A percentile compares a stretch with the other conserved stretches of the same genome.
Conservation (phyloP, 306 rosid genomes). For the Dryas drummondii region DNA sequence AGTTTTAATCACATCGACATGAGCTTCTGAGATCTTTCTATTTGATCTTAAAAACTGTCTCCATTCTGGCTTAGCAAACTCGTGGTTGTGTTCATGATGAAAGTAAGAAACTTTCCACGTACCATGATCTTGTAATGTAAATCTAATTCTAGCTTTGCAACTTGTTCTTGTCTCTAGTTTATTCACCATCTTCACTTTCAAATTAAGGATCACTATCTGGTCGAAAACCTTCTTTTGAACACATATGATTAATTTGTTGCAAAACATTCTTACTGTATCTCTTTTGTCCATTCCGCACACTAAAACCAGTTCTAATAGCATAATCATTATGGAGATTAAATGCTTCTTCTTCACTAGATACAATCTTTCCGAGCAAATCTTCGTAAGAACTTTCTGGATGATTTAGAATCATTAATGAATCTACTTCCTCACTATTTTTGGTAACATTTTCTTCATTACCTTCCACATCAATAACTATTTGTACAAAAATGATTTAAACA, state of each 20-base stretch:
- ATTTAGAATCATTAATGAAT: too few species aligned
- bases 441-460: neutral
- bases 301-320: slow-evolving; percentile 1
- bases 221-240: slow-evolving; percentile 7
- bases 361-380: slow-evolving; percentile 2
- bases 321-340: neutral
- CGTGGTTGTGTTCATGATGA: neutral
- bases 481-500: too few species aligned
- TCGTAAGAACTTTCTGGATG: neutral
- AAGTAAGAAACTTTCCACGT: neutral
- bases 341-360: slow-evolving; percentile 2
- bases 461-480: neutral
- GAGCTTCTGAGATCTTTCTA: too few species aligned
- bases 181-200: neutral
- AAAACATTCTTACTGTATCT: neutral
- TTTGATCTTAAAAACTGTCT: neutral
- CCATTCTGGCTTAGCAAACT: neutral
- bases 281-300: neutral
- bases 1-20: too few species aligned
- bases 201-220: neutral
- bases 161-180: neutral
- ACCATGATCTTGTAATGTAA: neutral
- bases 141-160: slow-evolving; percentile 1
- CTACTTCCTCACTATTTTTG: neutral
- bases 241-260: neutral